Evolutionary conservation across 2,329 filamentous ascomycete genomes (phyloP), one percentile per base, ranked within the genome.

Genomic region (Trichoderma sp.): DNA sequence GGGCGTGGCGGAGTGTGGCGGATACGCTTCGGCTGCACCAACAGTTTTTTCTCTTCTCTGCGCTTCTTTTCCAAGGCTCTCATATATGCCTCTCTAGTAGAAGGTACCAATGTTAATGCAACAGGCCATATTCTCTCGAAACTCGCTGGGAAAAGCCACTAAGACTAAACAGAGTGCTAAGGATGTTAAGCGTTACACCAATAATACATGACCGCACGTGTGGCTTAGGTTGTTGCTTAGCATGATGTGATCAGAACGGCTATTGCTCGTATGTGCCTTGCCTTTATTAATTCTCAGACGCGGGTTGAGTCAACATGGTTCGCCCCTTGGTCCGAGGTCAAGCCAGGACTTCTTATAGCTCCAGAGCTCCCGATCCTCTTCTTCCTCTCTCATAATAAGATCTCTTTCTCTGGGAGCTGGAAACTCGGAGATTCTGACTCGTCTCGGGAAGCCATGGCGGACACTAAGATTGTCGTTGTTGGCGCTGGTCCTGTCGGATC

Each of bases 401-500:
- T n/a, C 41, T 18, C 6, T 4, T 41, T 18, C n/a, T 21, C 4
- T 62, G 53, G 53, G 33, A 60, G 33, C 27, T 62, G 21, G 50
- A 56, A 21, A 45, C 41, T 9, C 8, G 12, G 21, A 24, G n/a
- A 16, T 35, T 14, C 59, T 7, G 62, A 27, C 6, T 85, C 84
- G 81, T 76, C 77, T n/a, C 75, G 72, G 31, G 83, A 77, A 76
- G 87, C 86, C 84, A 79, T 79, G 27, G 80, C 79, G 33, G 77
- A 79, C 77, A 89, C 94, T 80, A 97, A 94, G 84, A 91, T 93
- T 74, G 89, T 97, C 24, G 89, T 99, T 64, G 93, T 99, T 66
- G 97, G 97, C 72, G 97, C 95, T 73, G 97, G 97, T 2, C 97
- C 97, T 0, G 97, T 99, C 8, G 97, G 97, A 53, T 94, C 95